These are phyloP conservation scores for Paradendryphiella salina DNA, from an alignment of 2,329 filamentous ascomycete genomes.

Conservation along the genomic window DNA sequence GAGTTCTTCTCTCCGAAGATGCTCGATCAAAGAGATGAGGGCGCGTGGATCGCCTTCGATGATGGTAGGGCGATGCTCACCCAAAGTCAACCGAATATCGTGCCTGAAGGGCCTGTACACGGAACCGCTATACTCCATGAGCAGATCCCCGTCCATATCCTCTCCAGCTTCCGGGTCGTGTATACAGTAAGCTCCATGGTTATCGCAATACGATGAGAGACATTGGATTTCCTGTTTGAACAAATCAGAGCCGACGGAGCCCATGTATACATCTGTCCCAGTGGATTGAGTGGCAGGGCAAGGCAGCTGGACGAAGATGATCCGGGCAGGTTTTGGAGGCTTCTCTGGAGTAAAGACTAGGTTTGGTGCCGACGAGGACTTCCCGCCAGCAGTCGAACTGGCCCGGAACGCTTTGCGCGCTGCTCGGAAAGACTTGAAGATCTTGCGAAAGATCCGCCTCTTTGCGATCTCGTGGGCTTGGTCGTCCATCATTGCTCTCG, in stretches of 20 bases:
- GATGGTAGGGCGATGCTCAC: background rate
- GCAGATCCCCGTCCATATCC: background rate
- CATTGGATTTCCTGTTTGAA: background rate
- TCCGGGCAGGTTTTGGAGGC: background rate
- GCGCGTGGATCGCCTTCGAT: background rate
- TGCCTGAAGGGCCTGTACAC: background rate
- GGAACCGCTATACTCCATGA: background rate
- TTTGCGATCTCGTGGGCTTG: constrained; percentile 2
- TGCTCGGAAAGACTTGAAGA: background rate
- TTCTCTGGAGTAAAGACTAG: background rate
- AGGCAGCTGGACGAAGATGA: background rate
- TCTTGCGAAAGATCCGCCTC: background rate
- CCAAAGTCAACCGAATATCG: background rate
- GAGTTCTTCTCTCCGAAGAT: background rate
- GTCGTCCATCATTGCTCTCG: background rate
- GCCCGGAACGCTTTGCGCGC: background rate
- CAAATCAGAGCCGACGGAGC: background rate
- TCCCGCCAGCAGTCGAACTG: too few species aligned
- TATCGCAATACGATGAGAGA: background rate
- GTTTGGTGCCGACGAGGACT: background rate
- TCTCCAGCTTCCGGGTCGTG: background rate
- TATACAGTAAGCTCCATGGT: background rate
- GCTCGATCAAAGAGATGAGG: background rate
- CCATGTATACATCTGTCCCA: background rate
- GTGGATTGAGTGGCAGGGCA: background rate